Evolutionary conservation across 495 filamentous ascomycete species (phyloP).

Genomic region (Chaetomium tenue): DNA sequence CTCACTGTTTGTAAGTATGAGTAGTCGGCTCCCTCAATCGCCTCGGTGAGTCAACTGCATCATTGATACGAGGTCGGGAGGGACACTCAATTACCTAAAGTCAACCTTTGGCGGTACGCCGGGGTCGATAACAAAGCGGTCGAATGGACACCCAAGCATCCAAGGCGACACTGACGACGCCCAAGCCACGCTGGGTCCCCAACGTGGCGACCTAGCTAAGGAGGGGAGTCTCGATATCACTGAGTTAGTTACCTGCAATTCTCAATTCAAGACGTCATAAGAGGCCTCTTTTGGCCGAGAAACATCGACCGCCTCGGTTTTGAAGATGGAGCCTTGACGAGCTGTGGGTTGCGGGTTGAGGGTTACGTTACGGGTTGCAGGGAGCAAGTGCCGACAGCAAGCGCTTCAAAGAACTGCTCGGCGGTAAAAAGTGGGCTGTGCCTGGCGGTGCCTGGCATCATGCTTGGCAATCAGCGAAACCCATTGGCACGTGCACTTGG

Average conservation of each 20-base stretch:
- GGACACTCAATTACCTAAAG: neutral
- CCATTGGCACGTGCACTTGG: slow-evolving; percentile 7
- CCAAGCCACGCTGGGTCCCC: neutral
- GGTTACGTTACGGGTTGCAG: too few species aligned
- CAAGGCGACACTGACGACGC: neutral
- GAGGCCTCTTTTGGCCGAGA: slow-evolving; percentile 6
- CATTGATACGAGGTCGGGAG: too few species aligned
- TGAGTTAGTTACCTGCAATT: neutral
- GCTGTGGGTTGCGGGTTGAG: neutral
- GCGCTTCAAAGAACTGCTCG: neutral
- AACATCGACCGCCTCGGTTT: neutral
- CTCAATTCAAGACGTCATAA: neutral
- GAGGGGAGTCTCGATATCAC: neutral
- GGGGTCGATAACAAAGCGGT: neutral
- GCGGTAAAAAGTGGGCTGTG: slow-evolving; percentile 17
- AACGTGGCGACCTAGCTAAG: slow-evolving; percentile 1
- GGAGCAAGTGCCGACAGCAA: slow-evolving; percentile 10
- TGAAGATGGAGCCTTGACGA: neutral
- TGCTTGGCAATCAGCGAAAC: neutral
- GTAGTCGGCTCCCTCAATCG: neutral
- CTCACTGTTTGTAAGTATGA: neutral
- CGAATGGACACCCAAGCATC: neutral
- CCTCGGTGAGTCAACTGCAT: neutral
- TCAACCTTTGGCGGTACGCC: neutral
- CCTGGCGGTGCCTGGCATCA: neutral